These are phyloP conservation scores for Mycena latifolia DNA, from an alignment of 768 basidiomycete species.

Conservation along the genomic window DNA sequence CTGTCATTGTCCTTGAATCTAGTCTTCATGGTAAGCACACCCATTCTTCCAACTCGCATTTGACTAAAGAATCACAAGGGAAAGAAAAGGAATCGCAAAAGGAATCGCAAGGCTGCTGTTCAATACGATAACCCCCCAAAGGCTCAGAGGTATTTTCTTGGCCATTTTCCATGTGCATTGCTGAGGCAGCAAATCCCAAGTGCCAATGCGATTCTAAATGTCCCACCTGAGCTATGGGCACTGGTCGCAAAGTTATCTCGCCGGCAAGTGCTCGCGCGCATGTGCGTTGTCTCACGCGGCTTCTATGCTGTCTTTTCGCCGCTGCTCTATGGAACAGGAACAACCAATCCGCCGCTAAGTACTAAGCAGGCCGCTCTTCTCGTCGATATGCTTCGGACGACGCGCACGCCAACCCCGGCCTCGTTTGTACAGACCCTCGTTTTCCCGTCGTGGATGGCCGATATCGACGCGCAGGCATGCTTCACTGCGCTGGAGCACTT, in stretches of 20 bases:
- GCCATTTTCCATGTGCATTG: too few relatives aligned
- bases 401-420: background rate
- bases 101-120: too few relatives aligned
- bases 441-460: background rate
- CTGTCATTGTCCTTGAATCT: too few relatives aligned
- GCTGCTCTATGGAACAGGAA: background rate
- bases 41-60: too few relatives aligned
- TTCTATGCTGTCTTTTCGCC: conserved; percentile 6
- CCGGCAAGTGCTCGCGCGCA: background rate
- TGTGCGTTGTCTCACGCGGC: conserved; percentile 1
- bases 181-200: background rate
- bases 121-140: too few relatives aligned
- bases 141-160: too few relatives aligned
- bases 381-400: background rate
- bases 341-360: background rate
- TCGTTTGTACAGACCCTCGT: background rate
- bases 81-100: too few relatives aligned
- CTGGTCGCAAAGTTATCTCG: background rate
- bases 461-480: background rate
- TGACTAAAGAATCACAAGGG: too few relatives aligned
- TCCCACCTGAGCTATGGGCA: conserved; percentile 11
- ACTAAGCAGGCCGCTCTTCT: background rate
- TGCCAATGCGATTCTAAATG: background rate
- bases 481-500: background rate
- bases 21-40: too few relatives aligned